Evolutionary conservation across 257 asterid species (phyloP).

Genomic region (Scutellaria minor): DNA sequence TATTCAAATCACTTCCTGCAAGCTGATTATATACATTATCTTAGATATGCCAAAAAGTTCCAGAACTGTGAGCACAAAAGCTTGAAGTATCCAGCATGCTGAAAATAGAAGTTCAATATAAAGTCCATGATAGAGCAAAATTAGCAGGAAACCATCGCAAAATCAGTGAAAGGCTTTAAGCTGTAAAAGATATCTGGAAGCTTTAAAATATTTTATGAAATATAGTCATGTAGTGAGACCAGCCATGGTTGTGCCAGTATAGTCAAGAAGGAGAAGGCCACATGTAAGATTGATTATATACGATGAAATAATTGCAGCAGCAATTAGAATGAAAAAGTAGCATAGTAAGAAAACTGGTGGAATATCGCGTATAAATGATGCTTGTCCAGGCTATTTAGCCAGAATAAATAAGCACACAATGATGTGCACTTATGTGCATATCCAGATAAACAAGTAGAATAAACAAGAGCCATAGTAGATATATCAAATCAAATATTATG

Average conservation of each 20-base stretch:
- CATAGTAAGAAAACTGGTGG: not conserved
- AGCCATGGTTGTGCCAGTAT: not conserved
- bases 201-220: not conserved
- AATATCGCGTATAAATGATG: conserved; percentile 12
- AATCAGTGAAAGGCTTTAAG: not conserved
- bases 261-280: conserved; percentile 7
- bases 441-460: not conserved
- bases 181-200: not conserved
- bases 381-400: not conserved
- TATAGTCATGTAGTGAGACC: not conserved
- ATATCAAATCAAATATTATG: conserved; percentile 1
- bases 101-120: not conserved
- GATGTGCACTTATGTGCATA: not conserved
- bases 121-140: conserved; percentile 8
- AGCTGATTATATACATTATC: conserved; percentile 52
- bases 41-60: conserved; percentile 30
- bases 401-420: not conserved
- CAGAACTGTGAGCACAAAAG: conserved; percentile 1
- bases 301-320: conserved; percentile 20
- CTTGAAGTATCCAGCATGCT: conserved; percentile 11
- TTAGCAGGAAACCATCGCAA: not conserved
- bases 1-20: conserved; percentile 96
- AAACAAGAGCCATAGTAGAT: conserved; percentile 3
- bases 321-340: conserved; percentile 8
- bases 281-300: not conserved